Base-by-base conservation (phyloP, 2,329 filamentous ascomycete genomes). In the Rachicladosporium sp. region DNA sequence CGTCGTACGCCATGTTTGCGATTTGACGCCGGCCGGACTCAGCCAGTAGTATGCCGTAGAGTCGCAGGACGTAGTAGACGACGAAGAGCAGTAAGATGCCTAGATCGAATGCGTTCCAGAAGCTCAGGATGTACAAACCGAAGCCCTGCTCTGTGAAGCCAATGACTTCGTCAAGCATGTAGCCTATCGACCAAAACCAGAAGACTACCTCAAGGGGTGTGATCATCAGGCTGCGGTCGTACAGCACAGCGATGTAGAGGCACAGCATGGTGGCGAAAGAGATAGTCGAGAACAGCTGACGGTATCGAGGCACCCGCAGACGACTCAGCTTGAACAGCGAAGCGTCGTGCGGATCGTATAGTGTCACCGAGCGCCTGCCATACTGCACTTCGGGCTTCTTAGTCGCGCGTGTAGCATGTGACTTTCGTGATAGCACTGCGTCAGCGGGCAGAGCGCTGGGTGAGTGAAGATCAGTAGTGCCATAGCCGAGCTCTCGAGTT, bases 81-180 rank as follows among this genome's bases (percentile, higher is more conserved):
- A 93, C 78, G 50, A 95, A 76, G 44, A 95, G 68, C 15, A 93
- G 65, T 38, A 95, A 65, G 38, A 95, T 95, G 6, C 88, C 88
- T 30, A 95, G 68, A 56, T 95, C 89, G 59, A 95, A 94, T 30
- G 88, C 77, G 59, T 95, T 95, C 89, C 89, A 95, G 59, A 95
- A 91, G 58, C 86, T 93, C 78, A 95, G 89, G 54, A 95, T 85
- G 63, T 95, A 96, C 23, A 96, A 74, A 30, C 87, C 88, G 58
- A 95, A 95, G 2, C 89, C 89, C 62, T 95, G 87, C 60, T 96
- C 89, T 49, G 88, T 94, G 68, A 95, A 95, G 8, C 88, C 88
- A 11, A 95, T 87, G 13, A 96, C 74, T 62, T 95, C 89, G 54
- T 95, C 89, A 27, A 95, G 75, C 86, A 95, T 93, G 61, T 93